Base-by-base conservation (phyloP, 1,284 basidiomycete genomes). In the Grifola frondosa region DNA sequence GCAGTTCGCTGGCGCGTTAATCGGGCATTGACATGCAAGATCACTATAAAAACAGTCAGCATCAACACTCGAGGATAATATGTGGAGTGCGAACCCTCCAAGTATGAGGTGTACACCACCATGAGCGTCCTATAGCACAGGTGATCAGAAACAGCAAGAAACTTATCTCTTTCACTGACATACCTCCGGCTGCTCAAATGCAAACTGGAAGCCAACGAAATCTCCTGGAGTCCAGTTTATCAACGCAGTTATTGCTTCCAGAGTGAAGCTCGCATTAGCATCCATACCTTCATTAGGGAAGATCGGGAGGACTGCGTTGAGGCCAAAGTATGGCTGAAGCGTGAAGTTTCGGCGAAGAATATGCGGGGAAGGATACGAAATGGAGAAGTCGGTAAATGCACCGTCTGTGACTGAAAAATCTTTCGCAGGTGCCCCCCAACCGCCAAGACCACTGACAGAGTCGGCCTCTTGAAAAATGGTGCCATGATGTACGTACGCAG, bases 291-390 rank as follows among this genome's bases (percentile, higher is more conserved):
- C 57, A 22, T 60, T 46, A 20, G 56, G 44, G 40, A 62, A 50
- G 46, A 62, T 51, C 23, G 44, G 44, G 17, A 47, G 30, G 23
- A 25, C 30, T 37, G 30, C 49, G 41, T 30, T 48, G 30, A 42
- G 53, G 22, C 57, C 23, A 46, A 54, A 65, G n/a, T n/a, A n/a
- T 16, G 66, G 64, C 43, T 61, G 59, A 9, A 63, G 56, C 3
- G 64, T 66, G 53, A 63, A 70, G 48, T 65, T 67, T 19, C 68
- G 61, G 19, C 66, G 64, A 15, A 68, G 37, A 29, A 50, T 54
- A 49, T 70, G 68, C 24, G 61, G 58, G 17, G 55, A 52, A 13
- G 68, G 67, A 42, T 69, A 70, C 1, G 61, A 52, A 16, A 66
- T 45, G 9, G 49, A 47, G 40, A 66, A 54, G 37, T 52, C 46